phyloP scores from a whole-genome alignment of 2,329 filamentous ascomycete genomes.

The Magnaporthales sp. region DNA sequence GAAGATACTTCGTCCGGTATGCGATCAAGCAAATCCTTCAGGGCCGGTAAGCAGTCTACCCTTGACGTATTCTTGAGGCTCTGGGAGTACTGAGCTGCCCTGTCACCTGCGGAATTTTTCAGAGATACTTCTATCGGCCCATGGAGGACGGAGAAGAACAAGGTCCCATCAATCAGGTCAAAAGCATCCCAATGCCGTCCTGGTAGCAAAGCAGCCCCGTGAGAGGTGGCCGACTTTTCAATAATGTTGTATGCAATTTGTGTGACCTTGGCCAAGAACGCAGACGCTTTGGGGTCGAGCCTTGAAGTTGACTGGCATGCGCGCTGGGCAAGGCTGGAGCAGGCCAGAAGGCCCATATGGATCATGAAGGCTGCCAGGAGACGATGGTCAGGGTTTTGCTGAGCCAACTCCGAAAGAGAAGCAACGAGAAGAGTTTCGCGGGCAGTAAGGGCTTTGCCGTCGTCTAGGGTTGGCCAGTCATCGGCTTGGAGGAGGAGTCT shows the following conservation, averaged over 20 bases:
- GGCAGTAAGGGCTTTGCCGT: conserved; percentile 8
- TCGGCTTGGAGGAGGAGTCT: background rate
- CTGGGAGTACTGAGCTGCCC: too few relatives aligned
- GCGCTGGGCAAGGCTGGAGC: conserved; percentile 15
- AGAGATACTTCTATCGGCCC: too few relatives aligned
- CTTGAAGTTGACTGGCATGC: conserved; percentile 6
- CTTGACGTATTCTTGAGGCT: too few relatives aligned
- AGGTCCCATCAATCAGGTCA: conserved; percentile 15
- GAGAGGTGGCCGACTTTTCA: background rate
- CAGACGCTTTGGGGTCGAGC: background rate
- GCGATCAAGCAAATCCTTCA: too few relatives aligned
- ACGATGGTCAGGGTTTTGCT: too few relatives aligned
- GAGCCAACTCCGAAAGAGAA: conserved; percentile 12
- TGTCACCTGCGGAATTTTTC: too few relatives aligned
- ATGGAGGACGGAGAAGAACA: conserved; percentile 7
- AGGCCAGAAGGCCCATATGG: conserved; percentile 15
- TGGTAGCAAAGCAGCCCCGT: conserved; percentile 4
- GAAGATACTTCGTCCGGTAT: too few relatives aligned
- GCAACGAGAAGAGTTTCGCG: conserved; percentile 13
- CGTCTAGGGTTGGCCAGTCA: conserved; percentile 1
- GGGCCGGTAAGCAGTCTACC: too few relatives aligned
- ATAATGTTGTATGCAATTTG: background rate
- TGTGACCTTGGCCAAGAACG: background rate
- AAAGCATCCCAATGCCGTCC: conserved; percentile 14
- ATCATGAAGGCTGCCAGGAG: conserved; percentile 9